Percentiles rank a stretch among this genome's conserved stretches.
phyloP scores from a whole-genome alignment of 2,329 filamentous ascomycete genomes.

The Endoconidiophora laricicola region DNA sequence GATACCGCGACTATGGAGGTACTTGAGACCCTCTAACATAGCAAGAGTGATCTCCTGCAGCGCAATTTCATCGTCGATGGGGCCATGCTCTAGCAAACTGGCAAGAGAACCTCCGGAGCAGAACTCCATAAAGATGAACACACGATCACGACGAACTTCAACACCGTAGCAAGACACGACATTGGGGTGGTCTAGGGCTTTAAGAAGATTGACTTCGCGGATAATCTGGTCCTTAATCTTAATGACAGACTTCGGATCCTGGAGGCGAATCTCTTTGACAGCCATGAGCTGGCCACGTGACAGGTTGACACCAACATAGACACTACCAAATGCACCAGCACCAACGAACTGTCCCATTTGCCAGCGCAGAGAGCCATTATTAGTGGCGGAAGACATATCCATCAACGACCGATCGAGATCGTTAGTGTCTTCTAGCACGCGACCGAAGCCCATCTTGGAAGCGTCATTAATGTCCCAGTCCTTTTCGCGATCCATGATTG shows the following conservation, averaged over 20 bases:
- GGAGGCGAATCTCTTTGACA: slow-evolving; percentile 92
- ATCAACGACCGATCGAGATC: slow-evolving; percentile 91
- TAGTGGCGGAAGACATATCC: slow-evolving; percentile 82
- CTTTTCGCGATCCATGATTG: slow-evolving; percentile 62
- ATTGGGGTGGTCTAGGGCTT: slow-evolving; percentile 92
- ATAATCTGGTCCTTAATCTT: slow-evolving; percentile 85
- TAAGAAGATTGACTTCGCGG: slow-evolving; percentile 92
- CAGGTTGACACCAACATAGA: slow-evolving; percentile 93
- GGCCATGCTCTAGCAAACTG: slow-evolving; percentile 77
- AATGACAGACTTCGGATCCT: slow-evolving; percentile 83
- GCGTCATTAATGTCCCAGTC: slow-evolving; percentile 61
- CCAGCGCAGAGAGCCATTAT: slow-evolving; percentile 91
- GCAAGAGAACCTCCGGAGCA: slow-evolving; percentile 90
- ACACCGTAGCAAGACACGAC: slow-evolving; percentile 97
- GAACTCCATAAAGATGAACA: slow-evolving; percentile 99
- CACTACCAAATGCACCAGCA: slow-evolving; percentile 90
- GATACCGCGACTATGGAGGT: slow-evolving; percentile 81
- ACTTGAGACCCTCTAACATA: slow-evolving; percentile 81
- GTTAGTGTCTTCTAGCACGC: slow-evolving; percentile 84
- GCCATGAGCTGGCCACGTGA: slow-evolving; percentile 95
- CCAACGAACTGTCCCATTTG: slow-evolving; percentile 98
- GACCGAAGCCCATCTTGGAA: slow-evolving; percentile 73
- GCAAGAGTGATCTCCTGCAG: slow-evolving; percentile 94
- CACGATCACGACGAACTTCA: slow-evolving; percentile 92
- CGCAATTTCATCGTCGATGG: slow-evolving; percentile 94